A percentile compares a stretch with the other conserved stretches of the same genome.
These are phyloP conservation scores for Colletotrichum chlorophyti DNA, from an alignment of 2,329 filamentous ascomycete species.

Conservation along the genomic window DNA sequence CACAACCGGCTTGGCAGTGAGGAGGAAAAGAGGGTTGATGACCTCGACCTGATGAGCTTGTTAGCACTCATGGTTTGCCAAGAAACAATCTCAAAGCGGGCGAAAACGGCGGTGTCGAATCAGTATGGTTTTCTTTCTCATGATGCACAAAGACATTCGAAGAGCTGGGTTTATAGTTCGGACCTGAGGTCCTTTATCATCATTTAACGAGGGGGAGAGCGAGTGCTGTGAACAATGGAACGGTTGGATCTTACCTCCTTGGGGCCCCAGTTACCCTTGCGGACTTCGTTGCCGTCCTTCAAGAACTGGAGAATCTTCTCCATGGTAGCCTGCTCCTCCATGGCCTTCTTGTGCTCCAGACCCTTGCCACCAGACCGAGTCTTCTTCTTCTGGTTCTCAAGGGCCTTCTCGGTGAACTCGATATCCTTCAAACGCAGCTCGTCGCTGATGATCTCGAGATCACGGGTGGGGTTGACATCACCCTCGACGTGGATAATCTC, in stretches of 20 bases:
- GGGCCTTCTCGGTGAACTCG: conserved; percentile 95
- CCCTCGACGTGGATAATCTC: conserved; percentile 99
- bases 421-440: conserved; percentile 98
- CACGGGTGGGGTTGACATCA: conserved; percentile 92
- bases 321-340: conserved; percentile 91
- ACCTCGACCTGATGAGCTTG: conserved; percentile 77
- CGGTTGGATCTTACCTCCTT: conserved; percentile 85
- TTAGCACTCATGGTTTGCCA: conserved; percentile 36
- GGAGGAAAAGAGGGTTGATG: conserved; percentile 94
- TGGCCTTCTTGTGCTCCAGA: conserved; percentile 97
- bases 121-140: conserved; percentile 72
- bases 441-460: conserved; percentile 95
- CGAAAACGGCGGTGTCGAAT: conserved; percentile 26
- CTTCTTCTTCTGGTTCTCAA: conserved; percentile 92
- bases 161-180: conserved; percentile 98
- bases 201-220: conserved; percentile 61
- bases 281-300: conserved; percentile 89
- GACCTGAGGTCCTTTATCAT: conserved; percentile 98
- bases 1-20: conserved; percentile 96
- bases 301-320: conserved; percentile 87
- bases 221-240: conserved; percentile 28
- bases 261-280: conserved; percentile 85
- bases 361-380: conserved; percentile 93
- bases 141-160: conserved; percentile 88
- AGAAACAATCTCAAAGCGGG: conserved; percentile 31